Evolutionary conservation across 208 protist species (phyloP), one percentile per base, ranked within the genome.

Genomic region (Trypanosoma congolense): DNA sequence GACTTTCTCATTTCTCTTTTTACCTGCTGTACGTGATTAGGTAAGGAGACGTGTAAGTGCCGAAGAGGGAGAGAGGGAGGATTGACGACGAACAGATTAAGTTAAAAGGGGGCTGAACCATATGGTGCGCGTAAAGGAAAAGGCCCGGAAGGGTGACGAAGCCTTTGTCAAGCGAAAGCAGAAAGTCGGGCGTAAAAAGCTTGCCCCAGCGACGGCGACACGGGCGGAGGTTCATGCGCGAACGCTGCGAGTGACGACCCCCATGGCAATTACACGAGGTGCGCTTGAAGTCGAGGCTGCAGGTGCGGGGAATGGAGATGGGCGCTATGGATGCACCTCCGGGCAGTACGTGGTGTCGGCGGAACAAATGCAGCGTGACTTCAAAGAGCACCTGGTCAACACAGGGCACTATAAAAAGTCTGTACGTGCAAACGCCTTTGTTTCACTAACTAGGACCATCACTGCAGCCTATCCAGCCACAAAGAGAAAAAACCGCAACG

Each of bases 141-240:
- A 92, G 65, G 86, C 84, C 56, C 43, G 58, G 22, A 88, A 88
- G 66, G 85, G 85, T 59, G 85, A 92, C 46, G 78, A 83, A n/a
- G 85, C 85, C 56, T 92, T 92, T 60, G 44, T 57, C 14, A 85
- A 41, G 38, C 68, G 63, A 10, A 87, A 78, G 49, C 85, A 92
- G 60, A 92, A 92, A 48, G 70, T 82, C 14, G 85, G 85, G 3
- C 70, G 81, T 16, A 92, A 92, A 56, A 92, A 92, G 56, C 70
- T 92, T 28, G 75, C 78, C 0, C 85, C 85, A 1, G 85, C 64
- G 26, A 92, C 85, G 0, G 75, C 80, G 2, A 92, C 85, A 10
- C 73, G 73, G 2, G 85, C 85, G 1, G 80, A 92, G 60, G 79
- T 92, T n/a, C 81, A 89, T 52, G 85, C 85, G 22, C 78, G 81